Evolutionary conservation across 2,329 filamentous ascomycete genomes (phyloP), one percentile per base, ranked within the genome.

Genomic region (Fusarium neocosmosporiellum): DNA sequence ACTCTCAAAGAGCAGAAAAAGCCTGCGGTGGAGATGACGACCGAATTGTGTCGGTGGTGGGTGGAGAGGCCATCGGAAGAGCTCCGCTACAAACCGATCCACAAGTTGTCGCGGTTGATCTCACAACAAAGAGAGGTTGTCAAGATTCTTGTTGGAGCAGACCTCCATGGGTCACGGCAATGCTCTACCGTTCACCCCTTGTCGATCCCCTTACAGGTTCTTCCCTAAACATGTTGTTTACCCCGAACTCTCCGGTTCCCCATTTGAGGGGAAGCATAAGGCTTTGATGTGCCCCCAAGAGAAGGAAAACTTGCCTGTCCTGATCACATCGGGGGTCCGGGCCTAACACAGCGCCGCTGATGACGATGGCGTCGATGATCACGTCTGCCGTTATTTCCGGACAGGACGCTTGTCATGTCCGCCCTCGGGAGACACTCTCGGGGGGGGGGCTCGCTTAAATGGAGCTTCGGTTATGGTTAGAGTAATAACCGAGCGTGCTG

Each of bases 261-360:
- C 48, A n/a, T 58, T 27, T 70, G 74, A 76, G 74, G 74, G 50
- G 70, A 75, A 74, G 74, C 68, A 74, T 74, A 70, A 67, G 9
- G 46, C 60, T 48, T 57, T 61, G 37, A 50, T 53, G 24, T 55
- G 41, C 33, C 20, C 24, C 8, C 22, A 20, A 18, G 10, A 36
- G 50, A 22, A 27, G n/a, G 48, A 50, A 62, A 41, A 29, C 22
- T 27, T 36, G 59, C 27, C 18, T 55, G 36, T 62, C 48, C 57
- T 46, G 7, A 65, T 29, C 36, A 13, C 41, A 46, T 73, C 50
- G 57, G 63, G 59, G 31, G 37, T 62, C 43, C 20, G n/a, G 37
- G 22, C 50, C 54, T 65, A 58, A 36, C 10, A 24, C 37, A 33
- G 46, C 60, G 61, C 60, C 69, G 27, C 48, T 62, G 55, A 65